Evolutionary conservation across 495 filamentous ascomycete genomes (phyloP), one percentile per base, ranked within the genome.

Genomic region (Chaetomidium leptoderma): DNA sequence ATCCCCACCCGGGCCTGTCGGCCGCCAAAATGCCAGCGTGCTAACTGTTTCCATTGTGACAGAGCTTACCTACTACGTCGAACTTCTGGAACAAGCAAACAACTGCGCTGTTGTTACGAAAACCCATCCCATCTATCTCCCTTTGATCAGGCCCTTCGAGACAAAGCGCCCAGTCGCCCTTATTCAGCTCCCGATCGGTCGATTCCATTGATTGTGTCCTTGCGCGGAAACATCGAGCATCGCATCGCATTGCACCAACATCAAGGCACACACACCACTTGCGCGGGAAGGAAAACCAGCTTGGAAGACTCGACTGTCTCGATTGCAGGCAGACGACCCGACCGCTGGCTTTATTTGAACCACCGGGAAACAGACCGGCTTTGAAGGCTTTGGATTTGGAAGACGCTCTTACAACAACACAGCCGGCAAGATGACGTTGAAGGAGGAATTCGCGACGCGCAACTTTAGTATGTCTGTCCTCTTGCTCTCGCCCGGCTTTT

Each of bases 401-500:
- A 17, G 21, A 11, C 6, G 21, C 27, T 26, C 14, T 29, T 2
- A 9, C 10, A 24, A 19, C 32, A 61, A n/a, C n/a, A n/a, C n/a
- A n/a, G n/a, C 46, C 57, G 58, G 45, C 73, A 78, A 72, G 55
- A 79, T 79, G 77, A 72, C 76, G 69, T 69, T 80, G 65, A 78
- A 75, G 65, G 79, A 83, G 70, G 93, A 97, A 81, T 91, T 99
- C 69, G 87, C 84, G 70, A 90, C 90, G 63, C 83, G 93, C 72
- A 99, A 99, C 78, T 99, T 97, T 82, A 97, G 95, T 97, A 83
- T 77, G 93, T 76, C 17, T n/a, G 16, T 43, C 48, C 13, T 21
- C 37, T 23, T 26, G 37, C 4, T 32, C 19, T 39, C 1, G 13
- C 14, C 17, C 23, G 32, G 19, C 19, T 49, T 46, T 29, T 60